Percentiles rank a stretch among this genome's conserved stretches.
phyloP scores from a whole-genome alignment of 371 early-diverging fungal genomes.

The Modicella reniformis region DNA sequence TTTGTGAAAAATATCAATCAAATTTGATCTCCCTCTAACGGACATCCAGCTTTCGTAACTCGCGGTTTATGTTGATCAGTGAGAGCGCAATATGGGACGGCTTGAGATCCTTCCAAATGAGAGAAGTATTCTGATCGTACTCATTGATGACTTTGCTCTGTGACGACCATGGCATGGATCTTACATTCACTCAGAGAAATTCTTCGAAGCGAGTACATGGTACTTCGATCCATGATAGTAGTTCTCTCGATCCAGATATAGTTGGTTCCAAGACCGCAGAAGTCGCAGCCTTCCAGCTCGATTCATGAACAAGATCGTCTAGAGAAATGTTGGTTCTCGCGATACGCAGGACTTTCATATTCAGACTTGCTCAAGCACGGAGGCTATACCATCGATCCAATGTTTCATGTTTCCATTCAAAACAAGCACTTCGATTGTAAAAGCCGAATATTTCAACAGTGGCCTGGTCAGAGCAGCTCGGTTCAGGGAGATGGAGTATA shows the following conservation, averaged over 20 bases:
- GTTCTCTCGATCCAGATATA: background rate
- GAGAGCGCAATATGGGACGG: background rate
- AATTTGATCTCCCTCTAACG: background rate
- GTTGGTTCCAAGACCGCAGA: background rate
- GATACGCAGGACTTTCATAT: too few species aligned
- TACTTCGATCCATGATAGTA: too few species aligned
- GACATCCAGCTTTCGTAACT: background rate
- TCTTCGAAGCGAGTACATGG: slow-evolving; percentile 4
- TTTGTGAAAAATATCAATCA: background rate
- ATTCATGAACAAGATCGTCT: too few species aligned
- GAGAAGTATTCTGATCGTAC: too few species aligned
- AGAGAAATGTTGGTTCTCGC: too few species aligned
- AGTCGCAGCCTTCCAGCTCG: too few species aligned
- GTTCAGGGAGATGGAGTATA: too few species aligned
- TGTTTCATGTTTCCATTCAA: background rate
- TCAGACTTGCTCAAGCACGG: background rate
- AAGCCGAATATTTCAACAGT: background rate
- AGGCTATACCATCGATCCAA: background rate
- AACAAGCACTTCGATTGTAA: background rate
- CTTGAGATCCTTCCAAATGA: background rate
- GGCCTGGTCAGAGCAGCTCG: background rate
- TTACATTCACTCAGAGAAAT: slow-evolving; percentile 13
- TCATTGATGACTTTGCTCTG: background rate
- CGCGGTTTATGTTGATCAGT: background rate
- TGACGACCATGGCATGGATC: background rate